Evolutionary conservation across 768 basidiomycete genomes (phyloP), one percentile per base, ranked within the genome.

Genomic region (Tubosaeta sp.): DNA sequence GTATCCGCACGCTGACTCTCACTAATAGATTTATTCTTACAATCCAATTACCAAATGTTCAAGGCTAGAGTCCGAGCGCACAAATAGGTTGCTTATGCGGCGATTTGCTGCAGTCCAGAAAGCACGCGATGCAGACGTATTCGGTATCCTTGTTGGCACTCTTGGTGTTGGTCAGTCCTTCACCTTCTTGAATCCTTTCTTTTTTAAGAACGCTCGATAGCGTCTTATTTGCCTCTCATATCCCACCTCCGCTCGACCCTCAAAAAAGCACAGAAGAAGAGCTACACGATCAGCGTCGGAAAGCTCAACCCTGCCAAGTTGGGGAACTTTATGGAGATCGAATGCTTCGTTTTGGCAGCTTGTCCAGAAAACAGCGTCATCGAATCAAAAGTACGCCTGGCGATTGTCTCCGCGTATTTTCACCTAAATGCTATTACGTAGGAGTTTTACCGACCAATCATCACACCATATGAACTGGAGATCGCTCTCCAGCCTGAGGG

Each of bases 271-370:
- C 81, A 78, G 53, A 95, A 94, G 72, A 98, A 98, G 67, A 83
- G 82, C 54, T 99, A 98, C 69, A 97, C 95, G 2, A 82, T 99
- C 58, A 89, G 84, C 47, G 94, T 99, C 0, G 95, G 96, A 32
- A 93, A 95, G 69, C 79, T 96, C 42, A 96, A 91, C 59, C 94
- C 96, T 0, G 81, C 93, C 7, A 98, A 98, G 62, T 77, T 98
- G 19, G 95, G 86, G 9, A 99, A 98, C 69, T 98, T 97, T 67
- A 79, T 89, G 61, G 94, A 97, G 66, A 86, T 99, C 44, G 95
- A 97, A 63, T 95, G 94, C 61, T 98, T 93, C 61, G 86, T 97
- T 16, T 76, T 96, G 51, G 90, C 96, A 4, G 94, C 94, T 3
- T 99, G 96, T 68, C 87, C 87, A 0, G 94, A 99, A 66, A 95